phyloP scores from a whole-genome alignment of 495 filamentous ascomycete species.

The Penicillium crystallinum region DNA sequence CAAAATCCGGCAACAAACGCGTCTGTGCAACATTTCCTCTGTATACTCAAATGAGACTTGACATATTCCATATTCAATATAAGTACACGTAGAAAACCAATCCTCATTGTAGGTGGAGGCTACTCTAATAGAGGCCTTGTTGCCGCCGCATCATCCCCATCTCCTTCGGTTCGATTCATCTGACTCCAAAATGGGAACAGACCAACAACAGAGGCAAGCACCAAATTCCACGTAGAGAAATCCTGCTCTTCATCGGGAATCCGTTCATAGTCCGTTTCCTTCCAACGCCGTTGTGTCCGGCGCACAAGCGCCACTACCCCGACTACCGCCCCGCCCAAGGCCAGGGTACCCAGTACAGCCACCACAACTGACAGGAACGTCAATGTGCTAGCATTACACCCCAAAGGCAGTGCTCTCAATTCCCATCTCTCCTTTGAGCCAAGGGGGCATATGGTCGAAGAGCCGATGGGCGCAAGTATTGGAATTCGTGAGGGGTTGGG shows the following conservation, averaged over 20 bases:
- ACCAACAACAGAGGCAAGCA: slow-evolving; percentile 7
- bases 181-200: background rate
- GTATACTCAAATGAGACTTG: background rate
- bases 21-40: background rate
- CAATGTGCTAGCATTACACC: slow-evolving; percentile 47
- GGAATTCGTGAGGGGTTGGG: slow-evolving; percentile 40
- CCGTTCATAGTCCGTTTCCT: slow-evolving; percentile 12
- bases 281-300: slow-evolving; percentile 21
- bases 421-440: slow-evolving; percentile 49
- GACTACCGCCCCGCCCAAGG: slow-evolving; percentile 24
- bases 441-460: slow-evolving; percentile 44
- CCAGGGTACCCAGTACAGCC: slow-evolving; percentile 33
- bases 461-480: slow-evolving; percentile 41
- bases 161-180: slow-evolving; percentile 1
- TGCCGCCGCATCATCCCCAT: slow-evolving; percentile 17
- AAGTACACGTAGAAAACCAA: background rate
- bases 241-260: slow-evolving; percentile 4
- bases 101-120: background rate
- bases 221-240: slow-evolving; percentile 4
- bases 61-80: background rate
- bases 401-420: slow-evolving; percentile 42
- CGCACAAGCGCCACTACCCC: slow-evolving; percentile 20
- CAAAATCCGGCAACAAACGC: background rate
- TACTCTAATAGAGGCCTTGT: slow-evolving; percentile 28
- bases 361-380: slow-evolving; percentile 42